Conservation (phyloP, 345 rosid species). For the Aquilaria malaccensis region DNA sequence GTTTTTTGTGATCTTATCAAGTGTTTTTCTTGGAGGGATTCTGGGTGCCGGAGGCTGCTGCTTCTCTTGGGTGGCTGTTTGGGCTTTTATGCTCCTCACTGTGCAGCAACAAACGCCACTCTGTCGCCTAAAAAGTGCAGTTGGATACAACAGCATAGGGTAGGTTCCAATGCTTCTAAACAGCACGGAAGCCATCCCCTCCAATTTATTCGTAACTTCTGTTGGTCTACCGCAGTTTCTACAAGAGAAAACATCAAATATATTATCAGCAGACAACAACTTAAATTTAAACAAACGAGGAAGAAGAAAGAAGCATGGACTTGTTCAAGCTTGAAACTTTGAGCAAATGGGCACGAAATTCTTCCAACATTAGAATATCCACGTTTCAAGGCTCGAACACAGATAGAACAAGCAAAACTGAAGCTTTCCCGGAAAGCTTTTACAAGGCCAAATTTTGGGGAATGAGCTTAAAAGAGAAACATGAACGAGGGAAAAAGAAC, state of each 20-base stretch:
- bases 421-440: no score
- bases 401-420: no score
- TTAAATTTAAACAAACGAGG: no score
- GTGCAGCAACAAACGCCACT: constrained; percentile 33
- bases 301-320: neutral
- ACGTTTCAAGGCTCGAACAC: no score
- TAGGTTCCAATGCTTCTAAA: constrained; percentile 45
- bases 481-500: no score
- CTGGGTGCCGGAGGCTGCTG: constrained; percentile 32
- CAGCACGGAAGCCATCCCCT: constrained; percentile 52
- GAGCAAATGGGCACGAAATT: neutral
- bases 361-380: no score
- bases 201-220: neutral
- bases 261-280: constrained; percentile 11
- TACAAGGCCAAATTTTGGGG: no score
- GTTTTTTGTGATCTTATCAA: constrained; percentile 44
- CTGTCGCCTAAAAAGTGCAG: constrained; percentile 41
- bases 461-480: no score
- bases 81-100: constrained; percentile 33
- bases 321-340: neutral
- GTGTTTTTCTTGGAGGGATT: constrained; percentile 37
- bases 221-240: constrained; percentile 6
- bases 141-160: constrained; percentile 35
- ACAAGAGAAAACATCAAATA: constrained; percentile 32
- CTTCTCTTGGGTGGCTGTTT: constrained; percentile 49